These are phyloP conservation scores for Cladophialophora immunda DNA, from an alignment of 2,329 filamentous ascomycete species.

Conservation along the genomic window DNA sequence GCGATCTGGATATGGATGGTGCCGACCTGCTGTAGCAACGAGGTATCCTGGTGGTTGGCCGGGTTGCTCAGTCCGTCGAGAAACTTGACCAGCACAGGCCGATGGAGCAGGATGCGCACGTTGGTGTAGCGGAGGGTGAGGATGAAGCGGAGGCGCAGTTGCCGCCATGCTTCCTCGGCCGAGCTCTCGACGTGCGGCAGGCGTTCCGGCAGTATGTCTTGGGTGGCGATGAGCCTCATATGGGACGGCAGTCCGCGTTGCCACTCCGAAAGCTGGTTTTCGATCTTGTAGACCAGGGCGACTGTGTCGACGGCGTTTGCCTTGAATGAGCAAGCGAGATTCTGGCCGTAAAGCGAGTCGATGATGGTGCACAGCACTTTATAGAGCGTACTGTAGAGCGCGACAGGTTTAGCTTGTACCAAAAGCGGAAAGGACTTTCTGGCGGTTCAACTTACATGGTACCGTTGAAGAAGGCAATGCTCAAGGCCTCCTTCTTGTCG, in stretches of 20 bases:
- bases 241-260: slow-evolving; percentile 11
- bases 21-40: slow-evolving; percentile 46
- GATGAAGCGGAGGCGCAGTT: slow-evolving; percentile 40
- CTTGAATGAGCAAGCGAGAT: slow-evolving; percentile 15
- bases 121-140: slow-evolving; percentile 55
- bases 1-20: slow-evolving; percentile 47
- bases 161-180: slow-evolving; percentile 50
- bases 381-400: slow-evolving; percentile 43
- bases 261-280: slow-evolving; percentile 23
- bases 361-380: slow-evolving; percentile 48
- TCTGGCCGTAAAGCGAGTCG: slow-evolving; percentile 41
- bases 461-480: slow-evolving; percentile 15
- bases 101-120: slow-evolving; percentile 52
- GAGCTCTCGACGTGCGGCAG: slow-evolving; percentile 33
- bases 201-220: slow-evolving; percentile 38
- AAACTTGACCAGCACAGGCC: slow-evolving; percentile 52
- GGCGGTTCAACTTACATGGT: slow-evolving; percentile 31
- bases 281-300: slow-evolving; percentile 20
- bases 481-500: slow-evolving; percentile 15
- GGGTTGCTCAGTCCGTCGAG: slow-evolving; percentile 42
- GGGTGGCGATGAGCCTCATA: slow-evolving; percentile 19
- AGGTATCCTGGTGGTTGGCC: slow-evolving; percentile 36
- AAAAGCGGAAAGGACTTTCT: background rate
- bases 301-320: slow-evolving; percentile 14
- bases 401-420: background rate